Evolutionary conservation across 176 grass and related monocot genomes (phyloP).

Genomic region (Themeda triandra): DNA sequence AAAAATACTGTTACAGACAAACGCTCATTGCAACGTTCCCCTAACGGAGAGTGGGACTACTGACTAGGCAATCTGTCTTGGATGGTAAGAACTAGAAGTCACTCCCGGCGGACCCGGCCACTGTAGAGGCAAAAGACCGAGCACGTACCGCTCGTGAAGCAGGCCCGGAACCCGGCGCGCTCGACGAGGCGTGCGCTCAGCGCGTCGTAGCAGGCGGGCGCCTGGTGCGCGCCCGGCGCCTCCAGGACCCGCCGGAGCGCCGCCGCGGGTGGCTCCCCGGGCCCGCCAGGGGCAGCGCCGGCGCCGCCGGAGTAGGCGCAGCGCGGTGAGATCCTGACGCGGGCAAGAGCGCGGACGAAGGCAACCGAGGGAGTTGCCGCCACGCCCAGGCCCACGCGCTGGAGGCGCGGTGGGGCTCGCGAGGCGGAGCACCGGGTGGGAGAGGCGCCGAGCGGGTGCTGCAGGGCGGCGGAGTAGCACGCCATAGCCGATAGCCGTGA

Average conservation of each 20-base stretch:
- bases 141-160: constrained; percentile 84
- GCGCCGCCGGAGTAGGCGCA: constrained; percentile 22
- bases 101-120: background rate
- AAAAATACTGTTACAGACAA: background rate
- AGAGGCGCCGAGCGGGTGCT: constrained; percentile 21
- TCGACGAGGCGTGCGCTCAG: constrained; percentile 77
- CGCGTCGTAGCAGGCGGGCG: constrained; percentile 88
- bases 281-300: background rate
- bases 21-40: background rate
- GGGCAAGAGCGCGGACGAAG: background rate
- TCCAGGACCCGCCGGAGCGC: constrained; percentile 56
- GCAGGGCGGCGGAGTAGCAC: constrained; percentile 35
- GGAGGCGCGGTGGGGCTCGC: background rate
- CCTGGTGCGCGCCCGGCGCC: constrained; percentile 61
- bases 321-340: constrained; percentile 18
- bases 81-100: background rate
- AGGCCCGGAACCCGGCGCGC: constrained; percentile 70
- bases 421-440: background rate
- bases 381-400: background rate
- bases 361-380: background rate
- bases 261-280: constrained; percentile 31
- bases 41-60: background rate
- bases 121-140: constrained; percentile 26
- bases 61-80: background rate
- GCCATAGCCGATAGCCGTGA: constrained; percentile 10